Evolutionary conservation across 73 alveolate species (phyloP).

Genomic region (Paraurostyla sp.): DNA sequence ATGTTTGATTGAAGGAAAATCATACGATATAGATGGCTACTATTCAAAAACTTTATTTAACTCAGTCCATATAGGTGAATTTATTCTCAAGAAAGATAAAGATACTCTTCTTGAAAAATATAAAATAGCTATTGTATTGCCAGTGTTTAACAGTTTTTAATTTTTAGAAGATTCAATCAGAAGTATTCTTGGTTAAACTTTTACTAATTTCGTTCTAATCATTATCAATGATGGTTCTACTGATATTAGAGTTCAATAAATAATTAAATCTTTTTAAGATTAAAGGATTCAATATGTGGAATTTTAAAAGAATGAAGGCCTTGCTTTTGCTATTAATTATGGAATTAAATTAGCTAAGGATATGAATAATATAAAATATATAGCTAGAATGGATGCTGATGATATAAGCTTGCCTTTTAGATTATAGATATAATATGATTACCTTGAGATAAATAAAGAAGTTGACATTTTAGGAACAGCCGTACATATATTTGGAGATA

Average conservation of each 20-base stretch:
- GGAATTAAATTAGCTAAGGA: slow-evolving; percentile 59
- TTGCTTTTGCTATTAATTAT: slow-evolving; percentile 62
- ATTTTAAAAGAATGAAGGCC: slow-evolving; percentile 50
- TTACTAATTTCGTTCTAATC: slow-evolving; percentile 73
- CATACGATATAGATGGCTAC: slow-evolving; percentile 14
- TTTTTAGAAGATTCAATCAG: slow-evolving; percentile 75
- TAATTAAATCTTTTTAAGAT: background rate
- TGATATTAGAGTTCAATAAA: slow-evolving; percentile 29
- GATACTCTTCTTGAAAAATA: background rate
- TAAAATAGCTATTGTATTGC: slow-evolving; percentile 77
- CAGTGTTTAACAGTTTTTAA: slow-evolving; percentile 76
- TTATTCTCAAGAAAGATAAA: background rate
- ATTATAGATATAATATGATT: slow-evolving; percentile 42
- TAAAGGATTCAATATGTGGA: slow-evolving; percentile 10
- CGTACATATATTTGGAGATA: slow-evolving; percentile 57
- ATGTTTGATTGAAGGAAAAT: background rate
- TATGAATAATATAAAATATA: background rate
- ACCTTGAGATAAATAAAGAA: slow-evolving; percentile 53
- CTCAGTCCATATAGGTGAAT: slow-evolving; percentile 76
- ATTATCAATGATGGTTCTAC: slow-evolving; percentile 89
- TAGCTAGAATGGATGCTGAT: slow-evolving; percentile 80
- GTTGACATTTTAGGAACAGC: slow-evolving; percentile 64
- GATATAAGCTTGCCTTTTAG: slow-evolving; percentile 70
- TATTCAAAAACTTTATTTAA: slow-evolving; percentile 37
- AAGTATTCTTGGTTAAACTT: slow-evolving; percentile 75